Percentiles rank a stretch among this genome's conserved stretches.
These are phyloP conservation scores for Helotiales sp. DNA, from an alignment of 2,329 filamentous ascomycete genomes.

Conservation along the genomic window DNA sequence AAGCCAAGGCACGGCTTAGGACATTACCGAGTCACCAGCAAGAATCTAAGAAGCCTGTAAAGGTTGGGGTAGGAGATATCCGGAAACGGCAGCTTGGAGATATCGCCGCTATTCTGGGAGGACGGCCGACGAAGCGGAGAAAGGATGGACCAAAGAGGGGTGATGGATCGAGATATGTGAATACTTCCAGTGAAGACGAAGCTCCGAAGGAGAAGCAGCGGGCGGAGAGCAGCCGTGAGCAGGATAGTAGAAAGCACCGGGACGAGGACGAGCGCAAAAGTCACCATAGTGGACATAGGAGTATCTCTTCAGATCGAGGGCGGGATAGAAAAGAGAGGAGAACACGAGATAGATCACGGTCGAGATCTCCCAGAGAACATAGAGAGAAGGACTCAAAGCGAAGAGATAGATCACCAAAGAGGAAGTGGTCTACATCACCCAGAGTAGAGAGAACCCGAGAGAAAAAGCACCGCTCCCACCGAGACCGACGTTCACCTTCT, in stretches of 20 bases:
- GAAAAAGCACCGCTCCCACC: conserved; percentile 13
- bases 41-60: conserved; percentile 37
- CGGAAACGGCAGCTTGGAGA: conserved; percentile 59
- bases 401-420: conserved; percentile 35
- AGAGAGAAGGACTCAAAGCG: conserved; percentile 32
- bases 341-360: conserved; percentile 25
- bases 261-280: conserved; percentile 17
- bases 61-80: conserved; percentile 51
- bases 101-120: conserved; percentile 58
- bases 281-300: conserved; percentile 36
- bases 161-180: conserved; percentile 10
- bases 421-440: conserved; percentile 26
- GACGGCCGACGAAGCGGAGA: conserved; percentile 31
- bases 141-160: conserved; percentile 13
- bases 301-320: conserved; percentile 19
- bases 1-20: conserved; percentile 70
- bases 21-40: conserved; percentile 53
- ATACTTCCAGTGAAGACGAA: conserved; percentile 23
- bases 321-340: conserved; percentile 19
- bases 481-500: conserved; percentile 15
- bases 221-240: conserved; percentile 1
- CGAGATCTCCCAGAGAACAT: conserved; percentile 25
- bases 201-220: conserved; percentile 11
- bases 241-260: conserved; percentile 3
- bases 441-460: conserved; percentile 16